A percentile compares a stretch with the other conserved stretches of the same genome.
phyloP scores from a whole-genome alignment of 176 grass and related monocot genomes.

The Microstegium vimineum region DNA sequence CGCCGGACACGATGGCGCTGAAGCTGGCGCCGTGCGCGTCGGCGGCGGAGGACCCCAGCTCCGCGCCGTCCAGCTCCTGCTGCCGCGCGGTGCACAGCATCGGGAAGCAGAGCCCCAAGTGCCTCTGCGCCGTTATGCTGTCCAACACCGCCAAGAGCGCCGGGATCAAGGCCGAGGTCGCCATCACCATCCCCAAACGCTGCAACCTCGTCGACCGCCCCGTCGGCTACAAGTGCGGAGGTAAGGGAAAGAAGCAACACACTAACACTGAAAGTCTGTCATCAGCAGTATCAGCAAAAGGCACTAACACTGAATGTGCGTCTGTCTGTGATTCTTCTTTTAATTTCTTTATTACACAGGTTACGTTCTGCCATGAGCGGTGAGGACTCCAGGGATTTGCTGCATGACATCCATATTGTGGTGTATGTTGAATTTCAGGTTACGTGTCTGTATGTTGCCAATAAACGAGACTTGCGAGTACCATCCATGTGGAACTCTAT shows the following conservation, averaged over 20 bases:
- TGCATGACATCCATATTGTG: neutral
- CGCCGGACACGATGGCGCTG: constrained; percentile 56
- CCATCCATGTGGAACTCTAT: neutral
- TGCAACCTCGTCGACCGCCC: constrained; percentile 69
- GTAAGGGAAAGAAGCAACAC: constrained; percentile 9
- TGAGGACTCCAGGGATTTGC: neutral
- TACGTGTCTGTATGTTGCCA: neutral
- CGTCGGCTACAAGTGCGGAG: constrained; percentile 69
- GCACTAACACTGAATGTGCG: neutral
- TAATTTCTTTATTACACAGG: neutral
- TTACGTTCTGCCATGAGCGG: constrained; percentile 38
- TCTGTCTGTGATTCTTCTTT: neutral
- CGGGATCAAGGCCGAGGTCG: constrained; percentile 57
- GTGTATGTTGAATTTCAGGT: too few species aligned
- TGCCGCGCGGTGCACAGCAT: constrained; percentile 54
- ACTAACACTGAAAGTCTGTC: too few species aligned
- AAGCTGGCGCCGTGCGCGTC: constrained; percentile 55
- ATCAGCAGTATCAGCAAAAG: neutral
- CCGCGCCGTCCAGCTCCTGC: constrained; percentile 36
- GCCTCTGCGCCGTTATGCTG: constrained; percentile 74
- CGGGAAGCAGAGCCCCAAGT: constrained; percentile 57
- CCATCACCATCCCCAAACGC: constrained; percentile 73
- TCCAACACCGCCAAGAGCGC: constrained; percentile 53
- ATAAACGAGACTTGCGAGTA: constrained; percentile 1
- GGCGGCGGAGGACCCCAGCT: constrained; percentile 45